Percentiles rank a stretch among this genome's conserved stretches.
These are phyloP conservation scores for Marasmius oreades DNA, from an alignment of 1,284 basidiomycete species.

Conservation along the genomic window DNA sequence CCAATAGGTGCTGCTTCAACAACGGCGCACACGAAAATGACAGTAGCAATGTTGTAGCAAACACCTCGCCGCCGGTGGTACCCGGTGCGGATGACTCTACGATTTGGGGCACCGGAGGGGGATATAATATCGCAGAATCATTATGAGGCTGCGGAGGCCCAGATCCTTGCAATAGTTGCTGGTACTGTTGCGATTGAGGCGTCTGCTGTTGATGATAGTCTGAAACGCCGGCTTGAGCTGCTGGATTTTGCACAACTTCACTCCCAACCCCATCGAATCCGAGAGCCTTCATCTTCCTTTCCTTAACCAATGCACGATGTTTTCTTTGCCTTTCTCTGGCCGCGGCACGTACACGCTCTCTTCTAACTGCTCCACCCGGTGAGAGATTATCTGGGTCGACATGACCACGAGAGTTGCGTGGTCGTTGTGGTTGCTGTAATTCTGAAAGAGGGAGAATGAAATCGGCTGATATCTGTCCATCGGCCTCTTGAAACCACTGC, in stretches of 20 bases:
- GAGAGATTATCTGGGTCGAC: constrained; percentile 35
- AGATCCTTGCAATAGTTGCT: constrained; percentile 20
- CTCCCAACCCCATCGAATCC: constrained; percentile 73
- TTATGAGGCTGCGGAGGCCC: background rate
- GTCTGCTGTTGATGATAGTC: background rate
- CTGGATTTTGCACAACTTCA: constrained; percentile 50
- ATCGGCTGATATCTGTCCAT: background rate
- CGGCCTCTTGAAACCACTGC: background rate
- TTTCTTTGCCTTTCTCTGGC: constrained; percentile 77
- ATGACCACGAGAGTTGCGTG: constrained; percentile 4
- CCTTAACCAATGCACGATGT: constrained; percentile 71
- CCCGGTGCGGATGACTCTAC: constrained; percentile 39
- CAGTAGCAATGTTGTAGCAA: constrained; percentile 66
- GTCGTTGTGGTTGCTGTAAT: constrained; percentile 19
- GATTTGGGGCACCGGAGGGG: constrained; percentile 29
- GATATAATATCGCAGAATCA: background rate
- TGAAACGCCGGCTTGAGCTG: background rate
- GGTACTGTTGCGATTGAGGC: constrained; percentile 10
- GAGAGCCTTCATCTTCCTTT: constrained; percentile 72
- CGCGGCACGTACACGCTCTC: constrained; percentile 65
- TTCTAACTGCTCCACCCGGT: constrained; percentile 59
- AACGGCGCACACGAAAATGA: constrained; percentile 69
- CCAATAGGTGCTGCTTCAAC: constrained; percentile 69
- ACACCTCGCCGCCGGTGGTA: constrained; percentile 59
- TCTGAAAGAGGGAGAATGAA: constrained; percentile 22